Evolutionary conservation across 139 green algal species (phyloP).

Genomic region (Chlorella vulgaris): DNA sequence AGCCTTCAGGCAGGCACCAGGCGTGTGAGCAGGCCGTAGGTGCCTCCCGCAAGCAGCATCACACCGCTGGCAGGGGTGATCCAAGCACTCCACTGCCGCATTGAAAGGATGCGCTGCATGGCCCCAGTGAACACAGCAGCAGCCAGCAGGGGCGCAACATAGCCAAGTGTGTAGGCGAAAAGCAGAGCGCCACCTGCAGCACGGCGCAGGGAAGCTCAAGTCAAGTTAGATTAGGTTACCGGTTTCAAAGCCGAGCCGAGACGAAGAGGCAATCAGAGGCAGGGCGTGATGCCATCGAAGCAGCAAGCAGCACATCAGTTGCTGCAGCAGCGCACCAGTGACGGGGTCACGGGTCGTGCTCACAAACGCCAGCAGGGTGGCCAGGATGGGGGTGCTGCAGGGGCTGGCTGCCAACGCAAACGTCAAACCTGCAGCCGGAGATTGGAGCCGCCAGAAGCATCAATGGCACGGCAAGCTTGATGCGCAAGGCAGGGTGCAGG

Average conservation of each 20-base stretch:
- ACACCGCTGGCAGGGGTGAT: constrained; percentile 87
- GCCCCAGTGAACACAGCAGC: constrained; percentile 86
- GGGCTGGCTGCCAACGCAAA: constrained; percentile 97
- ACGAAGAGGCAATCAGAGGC: too few relatives aligned
- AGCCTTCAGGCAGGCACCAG: constrained; percentile 38
- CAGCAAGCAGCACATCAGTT: neutral
- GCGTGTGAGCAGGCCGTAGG: constrained; percentile 81
- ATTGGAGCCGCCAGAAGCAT: neutral
- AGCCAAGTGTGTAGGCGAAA: constrained; percentile 91
- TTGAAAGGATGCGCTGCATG: constrained; percentile 73
- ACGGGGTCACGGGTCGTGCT: constrained; percentile 65
- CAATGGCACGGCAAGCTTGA: neutral
- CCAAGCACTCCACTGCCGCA: constrained; percentile 84
- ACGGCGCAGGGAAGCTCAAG: constrained; percentile 26
- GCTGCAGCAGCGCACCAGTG: constrained; percentile 17
- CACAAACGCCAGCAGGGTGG: constrained; percentile 93
- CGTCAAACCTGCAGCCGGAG: constrained; percentile 68
- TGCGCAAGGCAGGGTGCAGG: too few relatives aligned
- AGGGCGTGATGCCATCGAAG: neutral
- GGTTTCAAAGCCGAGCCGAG: too few relatives aligned
- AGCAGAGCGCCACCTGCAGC: constrained; percentile 80
- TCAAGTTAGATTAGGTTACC: too few relatives aligned
- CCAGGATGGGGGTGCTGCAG: constrained; percentile 95
- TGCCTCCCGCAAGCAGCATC: constrained; percentile 84
- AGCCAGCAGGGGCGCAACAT: constrained; percentile 90